phyloP scores from a whole-genome alignment of 352 stramenopile species.

The Globisporangium radiosum region DNA sequence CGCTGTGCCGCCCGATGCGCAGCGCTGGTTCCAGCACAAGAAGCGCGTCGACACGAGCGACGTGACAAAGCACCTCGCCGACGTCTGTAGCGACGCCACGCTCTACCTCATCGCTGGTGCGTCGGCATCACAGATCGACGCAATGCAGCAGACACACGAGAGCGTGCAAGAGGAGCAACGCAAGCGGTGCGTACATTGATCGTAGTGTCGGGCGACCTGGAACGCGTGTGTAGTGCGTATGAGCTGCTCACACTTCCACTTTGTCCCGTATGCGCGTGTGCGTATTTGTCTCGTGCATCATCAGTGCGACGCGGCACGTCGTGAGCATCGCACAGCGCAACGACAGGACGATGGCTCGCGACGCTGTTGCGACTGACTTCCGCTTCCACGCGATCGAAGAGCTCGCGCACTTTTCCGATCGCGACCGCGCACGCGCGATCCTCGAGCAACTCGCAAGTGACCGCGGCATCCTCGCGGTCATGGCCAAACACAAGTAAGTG shows the following conservation, averaged over 20 bases:
- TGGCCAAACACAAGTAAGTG: slow-evolving; percentile 83
- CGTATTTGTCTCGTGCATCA: no score
- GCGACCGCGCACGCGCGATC: slow-evolving; percentile 60
- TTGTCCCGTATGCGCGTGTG: no score
- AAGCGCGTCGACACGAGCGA: slow-evolving; percentile 35
- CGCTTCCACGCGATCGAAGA: slow-evolving; percentile 70
- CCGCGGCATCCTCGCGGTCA: slow-evolving; percentile 80
- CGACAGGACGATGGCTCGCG: slow-evolving; percentile 21
- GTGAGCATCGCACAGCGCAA: slow-evolving; percentile 60
- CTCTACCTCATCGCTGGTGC: slow-evolving; percentile 46
- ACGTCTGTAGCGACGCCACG: slow-evolving; percentile 23
- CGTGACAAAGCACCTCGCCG: slow-evolving; percentile 6
- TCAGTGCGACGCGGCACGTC: slow-evolving; percentile 41
- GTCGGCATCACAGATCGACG: slow-evolving; percentile 33
- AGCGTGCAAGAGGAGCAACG: slow-evolving; percentile 27
- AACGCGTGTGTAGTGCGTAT: no score
- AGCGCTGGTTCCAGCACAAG: slow-evolving; percentile 56
- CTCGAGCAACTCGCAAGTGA: slow-evolving; percentile 82
- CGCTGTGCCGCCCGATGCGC: slow-evolving; percentile 26
- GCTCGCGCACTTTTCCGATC: slow-evolving; percentile 48
- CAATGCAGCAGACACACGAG: slow-evolving; percentile 41
- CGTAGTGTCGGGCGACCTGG: no score
- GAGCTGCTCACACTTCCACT: no score
- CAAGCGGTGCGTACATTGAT: slow-evolving; percentile 29
- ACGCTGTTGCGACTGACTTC: slow-evolving; percentile 40